Evolutionary conservation across 805 yeast species (phyloP).

Genomic region (Tetrapisispora phaffii): DNA sequence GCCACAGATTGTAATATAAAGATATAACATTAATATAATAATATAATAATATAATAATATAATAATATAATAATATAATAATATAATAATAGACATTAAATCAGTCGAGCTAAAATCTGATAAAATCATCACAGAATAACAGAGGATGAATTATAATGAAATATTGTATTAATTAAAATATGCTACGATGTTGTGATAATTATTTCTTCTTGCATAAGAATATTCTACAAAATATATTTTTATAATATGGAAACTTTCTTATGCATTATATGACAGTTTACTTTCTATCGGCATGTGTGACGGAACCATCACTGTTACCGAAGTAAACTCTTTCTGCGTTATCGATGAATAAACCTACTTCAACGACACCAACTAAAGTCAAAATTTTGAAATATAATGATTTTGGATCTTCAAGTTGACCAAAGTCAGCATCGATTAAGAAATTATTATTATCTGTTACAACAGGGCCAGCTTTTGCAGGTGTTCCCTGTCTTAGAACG

Average conservation of each 20-base stretch:
- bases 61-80: not conserved
- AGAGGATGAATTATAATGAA: not conserved
- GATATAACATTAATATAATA: not conserved
- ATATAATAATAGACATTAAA: not conserved
- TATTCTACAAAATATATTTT: too few relatives aligned
- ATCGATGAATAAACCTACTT: slow-evolving; percentile 78
- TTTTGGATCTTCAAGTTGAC: slow-evolving; percentile 46
- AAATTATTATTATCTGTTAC: slow-evolving; percentile 94
- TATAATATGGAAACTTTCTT: not conserved
- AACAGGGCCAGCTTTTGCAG: slow-evolving; percentile 93
- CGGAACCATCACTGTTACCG: slow-evolving; percentile 74
- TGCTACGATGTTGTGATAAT: not conserved
- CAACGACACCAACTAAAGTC: slow-evolving; percentile 83
- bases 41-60: not conserved
- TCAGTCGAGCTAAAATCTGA: not conserved
- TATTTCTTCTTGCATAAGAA: not conserved
- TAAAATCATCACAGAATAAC: too few relatives aligned
- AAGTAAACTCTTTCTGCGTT: slow-evolving; percentile 73
- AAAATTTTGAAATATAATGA: slow-evolving; percentile 58
- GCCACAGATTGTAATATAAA: not conserved
- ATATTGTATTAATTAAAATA: not conserved
- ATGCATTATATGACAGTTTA: not conserved
- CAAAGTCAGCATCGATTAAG: slow-evolving; percentile 88
- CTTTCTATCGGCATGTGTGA: slow-evolving; percentile 10
- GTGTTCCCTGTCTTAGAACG: slow-evolving; percentile 71